Percentiles rank a stretch among this genome's conserved stretches.
These are phyloP conservation scores for Aspergillus hortae DNA, from an alignment of 2,329 filamentous ascomycete species.

Conservation along the genomic window DNA sequence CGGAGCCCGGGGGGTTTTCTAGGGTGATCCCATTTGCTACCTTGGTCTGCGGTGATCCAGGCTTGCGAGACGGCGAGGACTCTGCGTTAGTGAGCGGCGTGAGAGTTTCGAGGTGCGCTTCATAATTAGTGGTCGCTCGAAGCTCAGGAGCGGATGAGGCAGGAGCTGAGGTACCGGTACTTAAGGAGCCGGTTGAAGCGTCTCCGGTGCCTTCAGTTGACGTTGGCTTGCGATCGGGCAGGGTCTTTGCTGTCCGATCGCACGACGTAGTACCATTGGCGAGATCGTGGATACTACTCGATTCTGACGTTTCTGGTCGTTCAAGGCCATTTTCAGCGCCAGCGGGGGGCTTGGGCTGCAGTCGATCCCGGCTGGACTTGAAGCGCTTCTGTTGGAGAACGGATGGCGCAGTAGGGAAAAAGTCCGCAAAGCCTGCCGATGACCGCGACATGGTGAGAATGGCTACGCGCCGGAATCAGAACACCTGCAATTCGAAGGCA, in stretches of 20 bases:
- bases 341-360: conserved; percentile 51
- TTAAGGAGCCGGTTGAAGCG: conserved; percentile 70
- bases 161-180: conserved; percentile 68
- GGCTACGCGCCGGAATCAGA: conserved; percentile 40
- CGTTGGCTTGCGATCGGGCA: conserved; percentile 14
- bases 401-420: conserved; percentile 75
- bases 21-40: conserved; percentile 28
- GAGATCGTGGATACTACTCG: conserved; percentile 8
- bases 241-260: conserved; percentile 9
- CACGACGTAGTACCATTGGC: conserved; percentile 13
- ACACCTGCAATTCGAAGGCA: conserved; percentile 31
- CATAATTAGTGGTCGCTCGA: conserved; percentile 55
- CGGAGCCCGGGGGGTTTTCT: conserved; percentile 26
- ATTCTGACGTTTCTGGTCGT: conserved; percentile 9
- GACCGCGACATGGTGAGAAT: conserved; percentile 71
- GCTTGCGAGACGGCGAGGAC: conserved; percentile 59
- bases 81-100: conserved; percentile 66
- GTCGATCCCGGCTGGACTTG: conserved; percentile 55
- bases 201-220: conserved; percentile 55
- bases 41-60: conserved; percentile 50
- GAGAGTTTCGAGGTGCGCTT: conserved; percentile 50
- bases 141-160: conserved; percentile 53
- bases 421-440: conserved; percentile 77
- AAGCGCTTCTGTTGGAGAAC: conserved; percentile 51
- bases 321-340: conserved; percentile 20